Evolutionary conservation across 257 asterid genomes (phyloP).

Genomic region (Nicotiana obtusifolia): DNA sequence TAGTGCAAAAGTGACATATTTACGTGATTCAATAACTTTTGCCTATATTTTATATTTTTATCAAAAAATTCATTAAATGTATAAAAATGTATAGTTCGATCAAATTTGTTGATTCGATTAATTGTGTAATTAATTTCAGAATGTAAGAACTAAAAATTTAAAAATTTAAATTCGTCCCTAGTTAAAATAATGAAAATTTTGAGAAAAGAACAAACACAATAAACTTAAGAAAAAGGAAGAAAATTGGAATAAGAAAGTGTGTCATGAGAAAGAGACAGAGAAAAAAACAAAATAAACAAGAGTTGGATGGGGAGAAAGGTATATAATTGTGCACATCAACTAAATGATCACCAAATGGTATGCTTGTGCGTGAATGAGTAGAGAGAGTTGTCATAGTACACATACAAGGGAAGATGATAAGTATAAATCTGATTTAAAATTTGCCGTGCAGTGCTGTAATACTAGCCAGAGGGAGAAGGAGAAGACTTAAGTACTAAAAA

Average conservation of each 20-base stretch:
- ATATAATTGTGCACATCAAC: constrained; percentile 5
- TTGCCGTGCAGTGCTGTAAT: constrained; percentile 3
- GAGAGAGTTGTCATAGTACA: background rate
- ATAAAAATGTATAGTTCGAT: no score
- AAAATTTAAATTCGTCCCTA: no score
- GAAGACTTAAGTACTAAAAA: constrained; percentile 10
- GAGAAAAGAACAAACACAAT: background rate
- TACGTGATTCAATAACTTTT: no score
- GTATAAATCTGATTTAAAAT: background rate
- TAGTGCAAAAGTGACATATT: no score
- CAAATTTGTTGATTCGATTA: no score
- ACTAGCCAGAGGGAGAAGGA: background rate
- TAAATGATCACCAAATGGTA: background rate
- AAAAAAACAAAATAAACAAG: background rate
- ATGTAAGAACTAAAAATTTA: no score
- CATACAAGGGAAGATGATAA: background rate
- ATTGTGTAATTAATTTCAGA: no score
- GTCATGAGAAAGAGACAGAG: constrained; percentile 8
- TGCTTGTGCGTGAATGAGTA: background rate
- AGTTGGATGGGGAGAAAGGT: constrained; percentile 4
- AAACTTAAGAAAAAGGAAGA: background rate
- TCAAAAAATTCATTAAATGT: no score
- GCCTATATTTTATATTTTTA: no score
- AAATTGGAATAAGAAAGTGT: background rate
- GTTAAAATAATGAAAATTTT: background rate